Evolutionary conservation across 129 eudicot genomes (phyloP), one percentile per base, ranked within the genome.

Genomic region (Kitagawia praeruptora): DNA sequence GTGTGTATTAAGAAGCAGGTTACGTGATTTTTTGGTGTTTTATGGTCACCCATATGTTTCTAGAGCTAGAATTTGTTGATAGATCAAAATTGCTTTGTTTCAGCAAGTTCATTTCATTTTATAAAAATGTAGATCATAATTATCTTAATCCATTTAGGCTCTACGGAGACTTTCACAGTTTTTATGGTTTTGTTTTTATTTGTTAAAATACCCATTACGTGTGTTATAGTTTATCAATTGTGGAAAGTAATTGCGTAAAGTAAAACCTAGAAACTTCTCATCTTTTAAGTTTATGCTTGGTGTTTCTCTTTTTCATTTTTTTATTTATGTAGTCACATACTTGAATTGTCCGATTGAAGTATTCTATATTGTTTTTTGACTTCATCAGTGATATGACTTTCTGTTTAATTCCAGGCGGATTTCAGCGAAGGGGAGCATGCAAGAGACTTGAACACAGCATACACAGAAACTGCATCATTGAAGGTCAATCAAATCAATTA

Each of bases 391-490:
- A 72, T 42, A 40, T 21, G 39, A 42, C n/a, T 61, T 41, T 66
- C 1, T 69, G 74, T 70, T 72, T 39, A 47, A 80, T 39, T 81
- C 75, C 81, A 89, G 90, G 88, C 77, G 34, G 87, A 78, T 79
- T 54, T 47, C 3, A 83, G 85, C 74, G 93, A 79, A 51, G 84
- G 81, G 74, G 85, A 81, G 4, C 82, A 81, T 47, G 78, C 83
- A 53, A 87, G 86, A 81, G 90, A 89, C 46, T 79, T 86, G 87
- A 87, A 83, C 78, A 71, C 86, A 21, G 67, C 90, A 21, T 83
- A 71, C 78, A 81, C 87, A 25, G 90, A 82, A 48, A 84, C 40
- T 64, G 77, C 82, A 79, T 81, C 89, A 47, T 48, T 83, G 56
- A 89, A 89, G 93, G 93, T 89, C 71, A 83, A 64, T 27, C 16